These are phyloP conservation scores for Sequoia sempervirens DNA, from an alignment of 75 land plant species.

Conservation along the genomic window DNA sequence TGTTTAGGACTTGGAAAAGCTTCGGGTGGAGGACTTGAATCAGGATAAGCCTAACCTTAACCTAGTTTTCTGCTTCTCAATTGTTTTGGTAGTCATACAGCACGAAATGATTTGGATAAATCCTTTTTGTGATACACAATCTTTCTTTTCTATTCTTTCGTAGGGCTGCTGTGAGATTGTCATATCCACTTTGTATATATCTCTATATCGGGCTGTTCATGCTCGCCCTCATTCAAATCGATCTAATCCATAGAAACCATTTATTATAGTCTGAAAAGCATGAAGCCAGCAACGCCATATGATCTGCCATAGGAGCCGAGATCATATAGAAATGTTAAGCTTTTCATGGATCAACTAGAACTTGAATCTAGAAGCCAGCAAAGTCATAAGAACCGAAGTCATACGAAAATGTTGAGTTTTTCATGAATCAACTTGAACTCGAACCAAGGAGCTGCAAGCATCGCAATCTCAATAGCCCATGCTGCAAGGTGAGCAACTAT, in stretches of 20 bases:
- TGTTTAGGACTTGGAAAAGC: neutral
- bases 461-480: neutral
- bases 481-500: neutral
- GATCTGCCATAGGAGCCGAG: neutral
- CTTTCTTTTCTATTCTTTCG: neutral
- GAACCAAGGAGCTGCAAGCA: neutral
- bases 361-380: too few relatives aligned
- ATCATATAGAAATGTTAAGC: neutral
- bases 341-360: too few relatives aligned
- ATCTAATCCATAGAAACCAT: neutral
- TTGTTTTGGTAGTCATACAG: neutral
- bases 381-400: too few relatives aligned
- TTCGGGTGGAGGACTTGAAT: neutral
- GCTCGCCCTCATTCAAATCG: neutral
- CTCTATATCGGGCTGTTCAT: neutral
- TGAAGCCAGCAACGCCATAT: neutral
- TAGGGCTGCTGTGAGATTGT: neutral
- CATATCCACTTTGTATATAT: neutral
- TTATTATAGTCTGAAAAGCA: neutral
- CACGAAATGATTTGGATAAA: too few relatives aligned
- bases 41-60: neutral
- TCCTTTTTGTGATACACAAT: neutral
- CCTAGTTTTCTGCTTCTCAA: neutral
- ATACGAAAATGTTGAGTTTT: too few relatives aligned
- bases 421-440: too few relatives aligned